Percentiles rank a stretch among this genome's conserved stretches.
These are phyloP conservation scores for Debaryomyces fabryi DNA, from an alignment of 1,139 yeast species.

Conservation along the genomic window DNA sequence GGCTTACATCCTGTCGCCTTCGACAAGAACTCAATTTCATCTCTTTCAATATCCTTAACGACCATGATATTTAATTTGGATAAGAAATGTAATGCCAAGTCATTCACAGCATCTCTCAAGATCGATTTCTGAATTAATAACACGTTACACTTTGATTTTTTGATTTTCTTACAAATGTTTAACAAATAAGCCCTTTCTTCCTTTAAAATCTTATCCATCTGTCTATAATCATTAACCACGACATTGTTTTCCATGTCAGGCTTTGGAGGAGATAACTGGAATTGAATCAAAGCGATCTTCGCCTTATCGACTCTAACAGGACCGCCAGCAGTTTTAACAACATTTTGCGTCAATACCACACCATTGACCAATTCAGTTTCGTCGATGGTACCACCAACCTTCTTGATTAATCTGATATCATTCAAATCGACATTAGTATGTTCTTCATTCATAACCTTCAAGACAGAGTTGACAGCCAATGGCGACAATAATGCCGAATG, in stretches of 20 bases:
- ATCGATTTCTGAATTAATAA: constrained; percentile 91
- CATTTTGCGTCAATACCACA: constrained; percentile 89
- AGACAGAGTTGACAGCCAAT: constrained; percentile 90
- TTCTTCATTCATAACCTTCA: constrained; percentile 66
- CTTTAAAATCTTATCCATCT: constrained; percentile 96
- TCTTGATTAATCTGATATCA: constrained; percentile 86
- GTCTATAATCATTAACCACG: constrained; percentile 96
- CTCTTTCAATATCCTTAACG: constrained; percentile 93
- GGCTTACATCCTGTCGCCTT: constrained; percentile 94
- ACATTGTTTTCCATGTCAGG: constrained; percentile 99
- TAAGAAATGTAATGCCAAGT: constrained; percentile 90
- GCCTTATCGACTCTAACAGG: constrained; percentile 96
- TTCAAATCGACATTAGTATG: constrained; percentile 73
- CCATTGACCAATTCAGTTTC: constrained; percentile 94
- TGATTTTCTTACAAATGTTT: constrained; percentile 93
- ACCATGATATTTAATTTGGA: constrained; percentile 93
- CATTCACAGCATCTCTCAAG: constrained; percentile 96
- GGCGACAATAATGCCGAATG: constrained; percentile 86
- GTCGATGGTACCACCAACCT: constrained; percentile 96
- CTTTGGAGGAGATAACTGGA: constrained; percentile 97
- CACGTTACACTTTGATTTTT: constrained; percentile 96
- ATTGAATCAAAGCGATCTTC: constrained; percentile 86
- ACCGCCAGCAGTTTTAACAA: constrained; percentile 91
- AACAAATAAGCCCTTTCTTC: constrained; percentile 95
- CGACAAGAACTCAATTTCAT: constrained; percentile 91